Evolutionary conservation across 2,329 filamentous ascomycete species (phyloP).

Genomic region (Lasiodiplodia theobromae): DNA sequence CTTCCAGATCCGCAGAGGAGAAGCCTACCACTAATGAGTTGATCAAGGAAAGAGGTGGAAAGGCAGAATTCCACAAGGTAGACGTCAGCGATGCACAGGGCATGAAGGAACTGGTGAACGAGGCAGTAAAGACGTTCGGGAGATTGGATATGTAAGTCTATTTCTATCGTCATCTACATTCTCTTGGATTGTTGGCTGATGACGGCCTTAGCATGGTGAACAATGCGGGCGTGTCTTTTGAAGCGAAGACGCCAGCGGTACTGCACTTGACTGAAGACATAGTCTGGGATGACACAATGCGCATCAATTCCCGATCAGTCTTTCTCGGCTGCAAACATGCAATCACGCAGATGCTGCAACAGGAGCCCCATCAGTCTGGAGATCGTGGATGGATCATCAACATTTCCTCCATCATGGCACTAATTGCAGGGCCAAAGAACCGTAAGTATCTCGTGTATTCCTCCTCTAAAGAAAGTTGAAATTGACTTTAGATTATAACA

Average conservation of each 20-base stretch:
- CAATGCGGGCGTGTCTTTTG: conserved; percentile 43
- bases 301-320: conserved; percentile 43
- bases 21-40: conserved; percentile 30
- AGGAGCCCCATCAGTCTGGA: conserved; percentile 35
- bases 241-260: conserved; percentile 35
- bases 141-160: conserved; percentile 40
- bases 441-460: background rate
- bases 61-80: conserved; percentile 35
- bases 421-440: conserved; percentile 35
- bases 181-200: background rate
- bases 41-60: conserved; percentile 29
- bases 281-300: conserved; percentile 40
- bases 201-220: conserved; percentile 34
- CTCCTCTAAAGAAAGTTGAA: no score
- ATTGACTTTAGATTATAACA: background rate
- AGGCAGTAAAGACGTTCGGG: conserved; percentile 36
- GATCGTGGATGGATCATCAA: conserved; percentile 63
- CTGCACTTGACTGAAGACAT: conserved; percentile 38
- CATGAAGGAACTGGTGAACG: conserved; percentile 33
- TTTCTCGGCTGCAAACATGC: conserved; percentile 45
- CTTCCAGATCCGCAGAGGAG: background rate
- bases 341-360: conserved; percentile 42
- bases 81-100: conserved; percentile 37
- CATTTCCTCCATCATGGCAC: conserved; percentile 54
- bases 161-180: background rate